Percentiles rank a stretch among this genome's conserved stretches.
These are phyloP conservation scores for Rhizophagus prolifer DNA, from an alignment of 192 early-diverging fungal species.

Conservation along the genomic window DNA sequence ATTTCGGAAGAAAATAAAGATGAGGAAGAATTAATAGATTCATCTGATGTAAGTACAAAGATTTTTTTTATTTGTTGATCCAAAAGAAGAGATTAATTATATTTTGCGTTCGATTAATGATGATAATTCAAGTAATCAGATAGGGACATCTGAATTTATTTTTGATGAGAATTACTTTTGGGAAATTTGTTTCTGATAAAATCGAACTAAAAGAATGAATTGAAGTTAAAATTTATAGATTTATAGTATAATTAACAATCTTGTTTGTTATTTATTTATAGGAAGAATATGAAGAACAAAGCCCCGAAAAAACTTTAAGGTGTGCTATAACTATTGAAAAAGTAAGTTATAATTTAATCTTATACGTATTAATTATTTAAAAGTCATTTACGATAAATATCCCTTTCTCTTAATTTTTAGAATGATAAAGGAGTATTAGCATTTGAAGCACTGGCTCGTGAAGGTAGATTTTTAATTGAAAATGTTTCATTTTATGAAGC, in stretches of 20 bases:
- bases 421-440: conserved; percentile 72
- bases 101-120: not conserved
- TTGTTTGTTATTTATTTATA: not conserved
- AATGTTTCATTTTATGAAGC: conserved; percentile 70
- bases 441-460: conserved; percentile 78
- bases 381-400: not conserved
- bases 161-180: not conserved
- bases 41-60: not conserved
- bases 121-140: not conserved
- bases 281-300: not conserved
- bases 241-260: not conserved
- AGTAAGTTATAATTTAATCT: not conserved
- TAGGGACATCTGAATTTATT: not conserved
- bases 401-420: conserved; percentile 29
- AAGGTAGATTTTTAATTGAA: conserved; percentile 83
- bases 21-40: not conserved
- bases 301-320: not conserved
- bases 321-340: not conserved
- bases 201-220: not conserved
- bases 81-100: not conserved
- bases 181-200: not conserved
- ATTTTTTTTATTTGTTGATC: not conserved
- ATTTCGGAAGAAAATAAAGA: not conserved
- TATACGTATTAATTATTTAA: not conserved
- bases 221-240: no score